Conservation (phyloP, 345 rosid species). For the Eucalyptus pauciflora region DNA sequence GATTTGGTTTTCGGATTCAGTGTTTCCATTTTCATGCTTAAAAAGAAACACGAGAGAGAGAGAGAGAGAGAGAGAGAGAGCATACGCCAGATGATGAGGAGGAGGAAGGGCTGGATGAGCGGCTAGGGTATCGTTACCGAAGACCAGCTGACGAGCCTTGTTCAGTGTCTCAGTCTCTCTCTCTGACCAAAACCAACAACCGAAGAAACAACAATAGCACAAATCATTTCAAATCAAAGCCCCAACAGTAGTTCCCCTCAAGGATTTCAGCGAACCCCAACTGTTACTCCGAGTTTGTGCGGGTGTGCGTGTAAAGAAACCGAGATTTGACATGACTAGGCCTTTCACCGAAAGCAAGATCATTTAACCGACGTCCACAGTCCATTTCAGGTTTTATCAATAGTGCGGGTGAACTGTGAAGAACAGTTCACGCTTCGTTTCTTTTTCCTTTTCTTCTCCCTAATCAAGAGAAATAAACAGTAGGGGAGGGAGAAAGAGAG, state of each 20-base stretch:
- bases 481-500: background rate
- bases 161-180: conserved; percentile 98
- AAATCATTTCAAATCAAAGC: conserved; percentile 15
- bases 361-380: background rate
- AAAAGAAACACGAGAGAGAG: background rate
- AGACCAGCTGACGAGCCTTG: conserved; percentile 97
- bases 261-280: conserved; percentile 4
- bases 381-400: background rate
- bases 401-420: background rate
- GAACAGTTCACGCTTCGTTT: background rate
- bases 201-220: background rate
- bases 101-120: conserved; percentile 17
- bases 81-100: conserved; percentile 31
- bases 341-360: background rate
- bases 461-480: background rate
- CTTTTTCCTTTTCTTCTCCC: background rate
- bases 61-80: background rate
- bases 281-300: background rate
- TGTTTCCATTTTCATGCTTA: background rate
- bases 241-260: background rate
- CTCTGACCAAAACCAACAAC: conserved; percentile 38
- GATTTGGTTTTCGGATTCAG: background rate
- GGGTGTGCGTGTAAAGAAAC: background rate
- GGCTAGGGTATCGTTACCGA: conserved; percentile 55
- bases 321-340: background rate